Evolutionary conservation across 257 asterid species (phyloP), one percentile per base, ranked within the genome.

Genomic region (Solanum commersonii): DNA sequence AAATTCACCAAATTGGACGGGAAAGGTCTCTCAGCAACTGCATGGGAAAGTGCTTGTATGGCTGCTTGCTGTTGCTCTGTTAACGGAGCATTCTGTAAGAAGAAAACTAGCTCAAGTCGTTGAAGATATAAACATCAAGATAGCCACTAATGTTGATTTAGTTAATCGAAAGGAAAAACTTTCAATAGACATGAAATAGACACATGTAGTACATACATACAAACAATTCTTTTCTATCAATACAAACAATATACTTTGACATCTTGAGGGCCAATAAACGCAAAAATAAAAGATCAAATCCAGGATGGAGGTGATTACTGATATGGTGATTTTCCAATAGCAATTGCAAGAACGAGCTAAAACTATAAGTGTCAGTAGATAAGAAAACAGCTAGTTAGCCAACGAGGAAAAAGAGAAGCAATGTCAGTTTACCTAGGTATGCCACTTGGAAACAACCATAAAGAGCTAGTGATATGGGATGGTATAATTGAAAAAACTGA

Each of bases 31-130:
- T 97, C 99, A 27, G 98, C 95, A 91, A 96, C 99, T 74, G 98
- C 99, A 92, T 97, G 99, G 85, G 99, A 95, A 44, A 97, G 99
- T 6, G 98, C 98, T 87, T 89, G 94, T 84, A 97, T 89, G 74
- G 99, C 98, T 37, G 96, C 96, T 89, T 93, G 98, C 59, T 97
- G 99, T 90, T 96, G 98, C 91, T 97, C 99, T 60, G 99, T 96
- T 96, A 97, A 89, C 38, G 98, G 99, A 87, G 98, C 94, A 91
- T 92, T 95, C 99, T 97, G 86, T 63, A 83, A 85, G 78, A 38
- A 8, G 52, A 86, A 85, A 29, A 59, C 37, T 56, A 85, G 33
- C 74, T 40, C 35, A 15, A 40, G 63, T 22, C 34, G 5, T 37
- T n/a, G 15, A 52, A 34, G 29, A 52, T 81, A 79, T 79, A 44